phyloP scores from a whole-genome alignment of 495 filamentous ascomycete genomes.

The Neurospora sp. region DNA sequence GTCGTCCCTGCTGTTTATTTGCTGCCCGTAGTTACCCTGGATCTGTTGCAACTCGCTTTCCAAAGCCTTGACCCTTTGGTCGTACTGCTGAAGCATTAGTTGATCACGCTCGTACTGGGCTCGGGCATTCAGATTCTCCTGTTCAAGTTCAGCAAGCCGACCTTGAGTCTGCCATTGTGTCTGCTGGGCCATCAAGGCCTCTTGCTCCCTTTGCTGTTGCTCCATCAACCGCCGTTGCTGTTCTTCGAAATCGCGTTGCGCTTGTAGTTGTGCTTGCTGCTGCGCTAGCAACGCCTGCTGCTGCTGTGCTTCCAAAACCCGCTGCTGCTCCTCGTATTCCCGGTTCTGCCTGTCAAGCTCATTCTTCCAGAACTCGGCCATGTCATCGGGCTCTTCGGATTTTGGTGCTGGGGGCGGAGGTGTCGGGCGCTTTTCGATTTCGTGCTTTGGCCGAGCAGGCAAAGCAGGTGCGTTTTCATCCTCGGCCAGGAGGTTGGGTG shows the following conservation, averaged over 20 bases:
- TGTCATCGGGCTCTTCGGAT: conserved; percentile 78
- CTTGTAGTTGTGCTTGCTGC: conserved; percentile 67
- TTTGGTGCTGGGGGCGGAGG: conserved; percentile 53
- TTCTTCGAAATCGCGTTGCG: conserved; percentile 88
- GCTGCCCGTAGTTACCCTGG: conserved; percentile 73
- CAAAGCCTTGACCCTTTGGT: conserved; percentile 82
- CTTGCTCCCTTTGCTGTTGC: conserved; percentile 82
- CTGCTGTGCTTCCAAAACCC: conserved; percentile 74
- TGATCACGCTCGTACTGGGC: conserved; percentile 96
- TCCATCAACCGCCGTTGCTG: conserved; percentile 82
- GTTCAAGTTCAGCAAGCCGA: conserved; percentile 84
- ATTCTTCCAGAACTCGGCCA: conserved; percentile 95
- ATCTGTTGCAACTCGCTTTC: conserved; percentile 79
- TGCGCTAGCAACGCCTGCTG: conserved; percentile 53
- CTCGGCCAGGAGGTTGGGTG: conserved; percentile 77
- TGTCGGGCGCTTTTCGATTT: conserved; percentile 54
- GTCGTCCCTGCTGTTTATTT: conserved; percentile 82
- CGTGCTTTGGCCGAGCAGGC: conserved; percentile 68
- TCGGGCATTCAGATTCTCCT: conserved; percentile 85
- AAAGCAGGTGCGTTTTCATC: conserved; percentile 75
- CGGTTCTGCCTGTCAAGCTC: conserved; percentile 83
- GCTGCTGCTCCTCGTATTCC: conserved; percentile 89
- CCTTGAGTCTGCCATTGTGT: conserved; percentile 88
- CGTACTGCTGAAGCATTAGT: conserved; percentile 92
- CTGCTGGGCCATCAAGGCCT: conserved; percentile 78